Base-by-base conservation (phyloP, 192 early-diverging fungal species). In the Coemansia sp. region DNA sequence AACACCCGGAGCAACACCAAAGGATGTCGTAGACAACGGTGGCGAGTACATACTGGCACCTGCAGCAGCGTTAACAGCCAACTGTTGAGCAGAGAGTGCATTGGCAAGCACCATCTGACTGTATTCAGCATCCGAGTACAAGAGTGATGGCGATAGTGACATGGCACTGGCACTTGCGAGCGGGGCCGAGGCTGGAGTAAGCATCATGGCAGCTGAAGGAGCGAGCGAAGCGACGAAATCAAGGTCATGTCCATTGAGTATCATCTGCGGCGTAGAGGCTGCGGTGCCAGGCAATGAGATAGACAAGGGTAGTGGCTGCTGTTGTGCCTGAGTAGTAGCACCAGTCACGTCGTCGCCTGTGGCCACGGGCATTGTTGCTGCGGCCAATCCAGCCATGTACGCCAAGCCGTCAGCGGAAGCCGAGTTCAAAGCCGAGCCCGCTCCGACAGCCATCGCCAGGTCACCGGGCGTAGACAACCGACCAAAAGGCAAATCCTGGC, bases 361-460 rank as follows among this genome's bases (percentile, higher is more conserved):
- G 17, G 25, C 26, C 28, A 48, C 39, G 3, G 39, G 19, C 15
- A 20, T 9, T 20, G 9, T 39, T 35, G 26, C 43, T 2, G 30
- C 18, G 27, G 43, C 44, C 35, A 46, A 44, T 24, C 45, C 53
- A 46, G 43, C 33, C 70, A 73, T 73, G 39, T 73, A 73, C 29
- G 70, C 46, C 45, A 73, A 35, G 38, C 66, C 58, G 30, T 42
- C 45, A 20, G 25, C 37, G 46, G 24, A 37, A 17, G 53, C 43
- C 28, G 53, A 43, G 30, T 36, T 30, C 17, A 26, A 8, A 20
- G 2, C 30, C 14, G 46, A 47, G 28, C 7, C n/a, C 23, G 32
- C 39, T n/a, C 15, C 13, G 24, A 22, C 23, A 25, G 19, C 3
- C 38, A 35, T 41, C 45, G n/a, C n/a, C n/a, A 27, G 44, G 19